Conservation (phyloP, 257 asterid species). For the Oldenlandia corymbosa region DNA sequence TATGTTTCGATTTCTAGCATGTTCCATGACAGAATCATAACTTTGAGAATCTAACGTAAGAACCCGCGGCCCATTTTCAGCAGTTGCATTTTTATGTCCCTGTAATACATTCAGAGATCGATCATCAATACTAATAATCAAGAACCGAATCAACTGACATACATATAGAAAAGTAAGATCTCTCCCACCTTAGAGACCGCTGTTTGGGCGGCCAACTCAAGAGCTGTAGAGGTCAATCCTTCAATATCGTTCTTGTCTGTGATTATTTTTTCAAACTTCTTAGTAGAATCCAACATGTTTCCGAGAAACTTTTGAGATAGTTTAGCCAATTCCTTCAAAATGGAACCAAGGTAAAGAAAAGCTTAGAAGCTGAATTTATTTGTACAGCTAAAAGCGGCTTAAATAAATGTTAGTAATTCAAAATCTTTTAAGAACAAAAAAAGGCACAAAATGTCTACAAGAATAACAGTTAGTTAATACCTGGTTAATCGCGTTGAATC, state of each 20-base stretch:
- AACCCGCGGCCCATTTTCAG: slow-evolving; percentile 92
- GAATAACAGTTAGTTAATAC: slow-evolving; percentile 35
- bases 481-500: slow-evolving; percentile 88
- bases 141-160: too few species aligned
- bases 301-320: slow-evolving; percentile 82
- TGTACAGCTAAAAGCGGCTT: too few species aligned
- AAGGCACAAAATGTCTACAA: not conserved
- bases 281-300: slow-evolving; percentile 91
- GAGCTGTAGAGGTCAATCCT: slow-evolving; percentile 81
- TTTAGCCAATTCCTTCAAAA: slow-evolving; percentile 72
- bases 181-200: slow-evolving; percentile 74
- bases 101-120: slow-evolving; percentile 25
- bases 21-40: slow-evolving; percentile 79
- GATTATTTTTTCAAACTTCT: slow-evolving; percentile 84
- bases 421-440: not conserved
- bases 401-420: too few species aligned
- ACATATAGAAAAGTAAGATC: slow-evolving; percentile 2
- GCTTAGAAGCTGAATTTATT: too few species aligned
- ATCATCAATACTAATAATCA: too few species aligned
- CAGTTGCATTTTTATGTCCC: slow-evolving; percentile 96
- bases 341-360: not conserved
- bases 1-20: slow-evolving; percentile 71
- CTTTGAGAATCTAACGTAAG: slow-evolving; percentile 94
- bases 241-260: slow-evolving; percentile 85
- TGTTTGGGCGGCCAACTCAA: slow-evolving; percentile 96